These are phyloP conservation scores for Ogataea naganishii DNA, from an alignment of 805 yeast species.

Conservation along the genomic window DNA sequence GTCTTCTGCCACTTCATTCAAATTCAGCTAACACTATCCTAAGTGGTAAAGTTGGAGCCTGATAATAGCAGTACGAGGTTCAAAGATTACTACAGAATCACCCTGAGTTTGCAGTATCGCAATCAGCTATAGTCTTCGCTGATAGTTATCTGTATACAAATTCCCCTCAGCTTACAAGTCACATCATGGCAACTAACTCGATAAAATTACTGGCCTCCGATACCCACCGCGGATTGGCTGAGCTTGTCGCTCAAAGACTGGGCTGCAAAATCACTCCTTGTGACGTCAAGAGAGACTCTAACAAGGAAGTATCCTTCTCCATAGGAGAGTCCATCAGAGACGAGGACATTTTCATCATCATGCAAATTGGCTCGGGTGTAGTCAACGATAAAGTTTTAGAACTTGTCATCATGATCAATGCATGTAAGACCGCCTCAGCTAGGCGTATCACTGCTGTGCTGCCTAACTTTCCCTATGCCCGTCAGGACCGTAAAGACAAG, in stretches of 20 bases:
- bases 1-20: too few relatives aligned
- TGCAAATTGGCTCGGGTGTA: conserved; percentile 73
- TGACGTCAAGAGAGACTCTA: conserved; percentile 55
- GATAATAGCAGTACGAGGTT: too few relatives aligned
- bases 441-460: conserved; percentile 76
- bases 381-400: conserved; percentile 73
- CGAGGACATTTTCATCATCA: conserved; percentile 72
- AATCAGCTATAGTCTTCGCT: conserved; percentile 4
- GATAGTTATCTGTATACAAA: conserved; percentile 4
- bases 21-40: too few relatives aligned
- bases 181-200: conserved; percentile 61
- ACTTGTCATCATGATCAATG: conserved; percentile 68
- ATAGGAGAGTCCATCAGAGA: conserved; percentile 80
- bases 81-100: too few relatives aligned
- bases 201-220: conserved; percentile 63
- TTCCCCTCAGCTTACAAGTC: conserved; percentile 1
- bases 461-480: conserved; percentile 82
- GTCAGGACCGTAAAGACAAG: conserved; percentile 83
- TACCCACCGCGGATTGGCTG: conserved; percentile 60
- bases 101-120: too few relatives aligned
- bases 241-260: conserved; percentile 49
- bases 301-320: conserved; percentile 67
- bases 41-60: too few relatives aligned
- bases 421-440: conserved; percentile 77
- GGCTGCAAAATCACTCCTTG: conserved; percentile 56